Conservation (phyloP, 2,329 filamentous ascomycete species). For the Trichoderma koningii region DNA sequence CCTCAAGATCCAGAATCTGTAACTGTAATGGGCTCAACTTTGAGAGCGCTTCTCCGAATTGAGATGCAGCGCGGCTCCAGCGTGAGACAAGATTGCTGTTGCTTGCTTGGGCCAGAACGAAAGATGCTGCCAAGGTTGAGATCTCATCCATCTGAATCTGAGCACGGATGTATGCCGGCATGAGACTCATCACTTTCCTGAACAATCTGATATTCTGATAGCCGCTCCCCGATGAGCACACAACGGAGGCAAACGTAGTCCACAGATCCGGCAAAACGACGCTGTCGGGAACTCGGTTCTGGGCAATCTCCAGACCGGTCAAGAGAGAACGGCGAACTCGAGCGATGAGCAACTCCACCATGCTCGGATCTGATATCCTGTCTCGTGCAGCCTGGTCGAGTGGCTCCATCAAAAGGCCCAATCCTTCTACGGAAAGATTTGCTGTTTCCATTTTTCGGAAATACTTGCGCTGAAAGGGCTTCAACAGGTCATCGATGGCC, state of each 20-base stretch:
- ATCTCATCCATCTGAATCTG: conserved; percentile 28
- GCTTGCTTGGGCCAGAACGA: conserved; percentile 31
- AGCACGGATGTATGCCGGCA: conserved; percentile 29
- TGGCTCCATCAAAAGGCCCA: conserved; percentile 30
- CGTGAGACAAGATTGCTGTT: conserved; percentile 27
- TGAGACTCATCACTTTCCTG: conserved; percentile 27
- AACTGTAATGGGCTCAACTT: conserved; percentile 26
- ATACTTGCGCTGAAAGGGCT: conserved; percentile 27
- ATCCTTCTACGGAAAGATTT: conserved; percentile 26
- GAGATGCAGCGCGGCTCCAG: conserved; percentile 30
- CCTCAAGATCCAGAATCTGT: conserved; percentile 23
- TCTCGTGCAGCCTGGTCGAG: conserved; percentile 29
- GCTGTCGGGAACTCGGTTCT: conserved; percentile 8
- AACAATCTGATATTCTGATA: conserved; percentile 32
- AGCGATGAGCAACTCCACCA: conserved; percentile 28
- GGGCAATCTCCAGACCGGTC: conserved; percentile 28
- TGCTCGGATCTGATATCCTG: conserved; percentile 26
- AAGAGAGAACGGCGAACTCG: conserved; percentile 32
- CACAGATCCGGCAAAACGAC: conserved; percentile 29
- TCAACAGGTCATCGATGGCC: conserved; percentile 21
- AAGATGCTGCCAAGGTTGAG: conserved; percentile 22
- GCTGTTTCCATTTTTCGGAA: conserved; percentile 27
- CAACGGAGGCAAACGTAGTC: conserved; percentile 27
- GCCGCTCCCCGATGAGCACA: conserved; percentile 26
- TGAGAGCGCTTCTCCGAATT: conserved; percentile 29